Conservation (phyloP, 202 grass and related monocot genomes). For the Brachypodium distachyon region DNA sequence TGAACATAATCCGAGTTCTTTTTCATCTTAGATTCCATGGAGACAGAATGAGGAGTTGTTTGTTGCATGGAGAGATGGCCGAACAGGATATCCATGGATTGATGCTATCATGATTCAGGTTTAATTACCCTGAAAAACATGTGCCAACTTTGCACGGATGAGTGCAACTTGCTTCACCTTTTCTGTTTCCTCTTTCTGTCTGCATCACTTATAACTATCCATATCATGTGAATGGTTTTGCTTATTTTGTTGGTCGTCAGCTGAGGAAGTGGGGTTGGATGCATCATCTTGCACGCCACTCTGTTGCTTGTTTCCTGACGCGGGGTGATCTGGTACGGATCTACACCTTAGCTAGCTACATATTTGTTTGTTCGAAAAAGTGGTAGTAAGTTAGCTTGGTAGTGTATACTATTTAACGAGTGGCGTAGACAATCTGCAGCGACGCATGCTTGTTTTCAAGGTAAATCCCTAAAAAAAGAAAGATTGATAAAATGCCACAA, state of each 20-base stretch:
- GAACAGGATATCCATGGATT: conserved; percentile 93
- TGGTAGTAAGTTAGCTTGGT: background rate
- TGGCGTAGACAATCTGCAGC: background rate
- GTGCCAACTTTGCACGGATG: background rate
- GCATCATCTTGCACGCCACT: conserved; percentile 96
- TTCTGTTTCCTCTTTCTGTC: background rate
- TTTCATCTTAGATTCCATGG: conserved; percentile 69
- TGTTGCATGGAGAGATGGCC: conserved; percentile 76
- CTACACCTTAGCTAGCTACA: background rate
- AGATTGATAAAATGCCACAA: too few species aligned
- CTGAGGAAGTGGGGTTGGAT: conserved; percentile 91
- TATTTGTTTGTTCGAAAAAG: background rate
- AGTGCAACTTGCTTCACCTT: background rate
- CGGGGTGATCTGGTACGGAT: conserved; percentile 77
- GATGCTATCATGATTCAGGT: conserved; percentile 99
- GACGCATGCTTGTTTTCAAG: background rate
- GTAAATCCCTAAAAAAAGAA: background rate
- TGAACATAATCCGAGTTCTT: background rate
- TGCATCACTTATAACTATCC: background rate
- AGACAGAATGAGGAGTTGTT: conserved; percentile 56
- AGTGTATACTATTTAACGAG: background rate
- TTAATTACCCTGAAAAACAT: background rate
- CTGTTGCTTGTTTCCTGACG: conserved; percentile 89
- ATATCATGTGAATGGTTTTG: conserved; percentile 6
- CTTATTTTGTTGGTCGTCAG: conserved; percentile 24